Evolutionary conservation across 2,329 filamentous ascomycete genomes (phyloP), one percentile per base, ranked within the genome.

Genomic region (Claviceps sp.): DNA sequence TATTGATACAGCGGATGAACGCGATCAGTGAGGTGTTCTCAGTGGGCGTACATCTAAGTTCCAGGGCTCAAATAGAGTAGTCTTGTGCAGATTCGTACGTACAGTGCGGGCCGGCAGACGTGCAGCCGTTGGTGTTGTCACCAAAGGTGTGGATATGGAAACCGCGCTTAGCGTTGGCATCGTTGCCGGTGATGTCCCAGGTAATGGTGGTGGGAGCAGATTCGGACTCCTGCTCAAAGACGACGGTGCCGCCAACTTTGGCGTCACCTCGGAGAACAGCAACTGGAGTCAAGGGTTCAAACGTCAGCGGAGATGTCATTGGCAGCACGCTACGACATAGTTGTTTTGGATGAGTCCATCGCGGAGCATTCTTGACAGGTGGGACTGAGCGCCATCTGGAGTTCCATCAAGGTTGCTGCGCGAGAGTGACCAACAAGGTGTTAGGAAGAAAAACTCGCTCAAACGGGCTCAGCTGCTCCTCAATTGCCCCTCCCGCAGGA

Each of bases 91-190:
- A 26, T 41, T 1, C 24, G 42, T 43, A 74, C 87, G 69, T 77
- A 95, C 89, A 98, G 79, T 98, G 93, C 73, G 93, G 91, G 51
- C 93, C 93, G 61, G 93, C 93, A 61, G 87, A 95, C 60, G 91
- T 97, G 87, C 93, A 98, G 72, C 93, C 93, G 76, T 98, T 98
- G 80, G 93, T 97, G 82, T 97, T 97, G 81, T 97, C 93, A 70
- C 93, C 93, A 67, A 95, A 98, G 72, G 93, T 88, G 79, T 98
- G 93, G 68, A 98, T 84, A 80, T 98, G 93, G 81, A 97, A 89
- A 73, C 89, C 93, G 74, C 93, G 91, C 83, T 95, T 82, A 68
- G 93, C 90, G 71, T 95, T 95, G 74, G 91, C 66, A 69, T 97
- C 90, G 74, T 96, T 78, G 74, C 93, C 91, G 57, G 80, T 78